A percentile compares a stretch with the other conserved stretches of the same genome.
phyloP scores from a whole-genome alignment of 306 rosid species.

The Gynostemma pentaphyllum region DNA sequence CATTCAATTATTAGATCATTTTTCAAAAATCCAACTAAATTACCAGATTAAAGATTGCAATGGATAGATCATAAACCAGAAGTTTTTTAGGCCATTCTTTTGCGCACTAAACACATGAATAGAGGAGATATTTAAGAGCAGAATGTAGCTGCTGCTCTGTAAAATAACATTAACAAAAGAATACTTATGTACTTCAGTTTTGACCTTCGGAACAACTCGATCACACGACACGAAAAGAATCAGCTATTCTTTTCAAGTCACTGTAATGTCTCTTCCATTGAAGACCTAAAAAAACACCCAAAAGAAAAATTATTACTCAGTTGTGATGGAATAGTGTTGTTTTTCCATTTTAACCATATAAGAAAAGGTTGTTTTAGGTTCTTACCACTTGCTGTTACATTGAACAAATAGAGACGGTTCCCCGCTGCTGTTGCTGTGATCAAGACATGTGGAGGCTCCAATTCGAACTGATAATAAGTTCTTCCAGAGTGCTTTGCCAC shows the following conservation, averaged over 20 bases:
- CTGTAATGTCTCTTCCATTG: conserved; percentile 90
- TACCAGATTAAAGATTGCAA: too few species aligned
- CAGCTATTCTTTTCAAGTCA: conserved; percentile 62
- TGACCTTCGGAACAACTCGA: not conserved
- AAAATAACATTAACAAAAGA: too few species aligned
- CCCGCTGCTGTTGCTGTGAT: conserved; percentile 97
- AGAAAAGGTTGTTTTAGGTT: not conserved
- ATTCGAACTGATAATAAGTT: conserved; percentile 81
- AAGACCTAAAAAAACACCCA: conserved; percentile 58
- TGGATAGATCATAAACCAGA: too few species aligned
- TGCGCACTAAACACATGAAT: too few species aligned
- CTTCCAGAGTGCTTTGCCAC: conserved; percentile 69
- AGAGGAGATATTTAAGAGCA: too few species aligned
- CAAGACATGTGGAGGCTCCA: conserved; percentile 89
- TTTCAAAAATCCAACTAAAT: too few species aligned
- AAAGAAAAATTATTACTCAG: conserved; percentile 1
- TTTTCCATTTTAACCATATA: conserved; percentile 6
- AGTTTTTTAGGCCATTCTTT: too few species aligned
- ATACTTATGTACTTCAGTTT: not conserved
- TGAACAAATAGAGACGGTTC: conserved; percentile 83
- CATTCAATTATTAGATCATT: too few species aligned
- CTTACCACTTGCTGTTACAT: conserved; percentile 74
- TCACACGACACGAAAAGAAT: conserved; percentile 65
- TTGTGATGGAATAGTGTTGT: not conserved
- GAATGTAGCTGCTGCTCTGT: not conserved